Conservation (phyloP, 2,329 filamentous ascomycete species). For the Cladosporium oxysporum region DNA sequence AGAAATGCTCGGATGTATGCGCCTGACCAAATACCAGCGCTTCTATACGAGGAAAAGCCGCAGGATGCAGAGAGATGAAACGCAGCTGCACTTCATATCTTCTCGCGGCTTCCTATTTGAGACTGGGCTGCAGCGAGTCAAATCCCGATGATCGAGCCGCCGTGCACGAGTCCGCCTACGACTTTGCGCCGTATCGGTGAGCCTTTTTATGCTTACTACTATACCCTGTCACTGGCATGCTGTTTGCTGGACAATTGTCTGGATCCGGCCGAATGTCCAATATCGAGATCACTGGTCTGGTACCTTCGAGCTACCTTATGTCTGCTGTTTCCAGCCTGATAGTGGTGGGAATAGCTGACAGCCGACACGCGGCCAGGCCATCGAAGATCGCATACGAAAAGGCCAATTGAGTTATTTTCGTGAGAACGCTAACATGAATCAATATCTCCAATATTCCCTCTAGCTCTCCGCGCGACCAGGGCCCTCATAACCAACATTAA, state of each 20-base stretch:
- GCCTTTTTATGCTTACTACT: neutral
- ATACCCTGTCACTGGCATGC: neutral
- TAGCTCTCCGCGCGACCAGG: neutral
- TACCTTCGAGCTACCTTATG: neutral
- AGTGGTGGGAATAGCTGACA: neutral
- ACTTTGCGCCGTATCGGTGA: neutral
- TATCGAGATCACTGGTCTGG: neutral
- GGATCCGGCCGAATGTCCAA: neutral
- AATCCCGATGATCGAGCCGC: neutral
- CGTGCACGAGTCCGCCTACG: neutral
- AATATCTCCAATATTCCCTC: neutral
- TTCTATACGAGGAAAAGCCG: neutral
- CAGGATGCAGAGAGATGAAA: neutral
- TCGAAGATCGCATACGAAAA: neutral
- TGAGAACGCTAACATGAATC: neutral
- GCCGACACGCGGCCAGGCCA: neutral
- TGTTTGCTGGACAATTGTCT: neutral
- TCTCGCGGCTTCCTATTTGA: slow-evolving; percentile 8
- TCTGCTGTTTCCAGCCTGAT: neutral
- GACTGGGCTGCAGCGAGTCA: neutral
- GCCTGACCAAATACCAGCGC: neutral
- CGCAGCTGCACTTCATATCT: neutral
- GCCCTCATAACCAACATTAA: slow-evolving; percentile 14
- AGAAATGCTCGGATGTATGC: neutral
- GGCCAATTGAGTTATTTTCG: neutral